phyloP scores from a whole-genome alignment of 371 early-diverging fungal species.

The Mortierella sp. region DNA sequence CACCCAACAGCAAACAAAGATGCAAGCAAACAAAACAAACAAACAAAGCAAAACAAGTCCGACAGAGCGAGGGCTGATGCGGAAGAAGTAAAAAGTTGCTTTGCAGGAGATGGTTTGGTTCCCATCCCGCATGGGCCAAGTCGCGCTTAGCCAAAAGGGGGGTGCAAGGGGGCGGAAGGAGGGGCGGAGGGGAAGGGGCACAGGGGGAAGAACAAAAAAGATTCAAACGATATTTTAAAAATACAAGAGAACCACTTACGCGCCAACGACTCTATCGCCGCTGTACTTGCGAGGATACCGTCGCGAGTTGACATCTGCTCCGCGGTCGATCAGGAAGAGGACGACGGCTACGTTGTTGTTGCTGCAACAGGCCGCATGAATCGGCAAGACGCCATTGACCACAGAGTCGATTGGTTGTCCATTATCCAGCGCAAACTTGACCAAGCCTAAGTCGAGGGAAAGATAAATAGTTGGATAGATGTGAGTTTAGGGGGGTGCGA shows the following conservation, averaged over 20 bases:
- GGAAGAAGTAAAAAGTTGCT: not conserved
- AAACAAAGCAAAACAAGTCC: not conserved
- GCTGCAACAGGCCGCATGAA: conserved; percentile 80
- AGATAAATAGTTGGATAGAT: not conserved
- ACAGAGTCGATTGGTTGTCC: conserved; percentile 81
- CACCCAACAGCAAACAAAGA: not conserved
- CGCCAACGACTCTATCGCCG: conserved; percentile 39
- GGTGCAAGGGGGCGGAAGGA: not conserved
- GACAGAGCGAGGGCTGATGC: too few species aligned
- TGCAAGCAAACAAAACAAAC: not conserved
- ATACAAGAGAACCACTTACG: conserved; percentile 30
- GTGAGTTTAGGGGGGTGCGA: not conserved
- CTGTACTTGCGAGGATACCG: conserved; percentile 57
- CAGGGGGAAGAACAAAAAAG: not conserved
- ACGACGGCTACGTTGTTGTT: conserved; percentile 75
- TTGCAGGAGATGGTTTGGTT: not conserved
- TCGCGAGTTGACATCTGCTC: conserved; percentile 79
- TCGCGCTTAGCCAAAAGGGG: not conserved
- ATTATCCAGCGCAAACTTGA: conserved; percentile 79
- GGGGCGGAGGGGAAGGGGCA: not conserved
- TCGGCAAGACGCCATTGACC: conserved; percentile 78
- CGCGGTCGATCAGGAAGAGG: conserved; percentile 80
- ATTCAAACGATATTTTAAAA: not conserved
- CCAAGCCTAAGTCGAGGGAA: conserved; percentile 61
- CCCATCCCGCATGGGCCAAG: conserved; percentile 17